Evolutionary conservation across 2,329 filamentous ascomycete genomes (phyloP).

Genomic region (Exserohilum turcica): DNA sequence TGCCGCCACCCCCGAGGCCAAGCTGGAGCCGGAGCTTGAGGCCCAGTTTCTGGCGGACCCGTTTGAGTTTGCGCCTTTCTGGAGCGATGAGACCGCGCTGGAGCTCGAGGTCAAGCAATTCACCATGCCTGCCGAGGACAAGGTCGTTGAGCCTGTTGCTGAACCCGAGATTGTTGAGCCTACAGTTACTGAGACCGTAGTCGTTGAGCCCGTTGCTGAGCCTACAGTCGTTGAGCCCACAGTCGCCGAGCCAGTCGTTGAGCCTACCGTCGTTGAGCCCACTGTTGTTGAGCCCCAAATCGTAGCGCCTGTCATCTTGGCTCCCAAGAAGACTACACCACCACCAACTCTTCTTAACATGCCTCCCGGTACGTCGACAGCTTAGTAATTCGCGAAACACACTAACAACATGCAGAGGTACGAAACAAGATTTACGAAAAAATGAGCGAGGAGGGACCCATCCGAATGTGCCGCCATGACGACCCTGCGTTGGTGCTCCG

Average conservation of each 20-base stretch:
- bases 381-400: background rate
- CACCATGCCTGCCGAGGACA: too few relatives aligned
- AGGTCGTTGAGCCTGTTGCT: too few relatives aligned
- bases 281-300: background rate
- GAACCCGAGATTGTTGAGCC: too few relatives aligned
- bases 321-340: conserved; percentile 8
- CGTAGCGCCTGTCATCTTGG: background rate
- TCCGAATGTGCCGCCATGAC: conserved; percentile 19
- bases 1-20: background rate
- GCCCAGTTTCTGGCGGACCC: background rate
- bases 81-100: background rate
- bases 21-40: background rate
- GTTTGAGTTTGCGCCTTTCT: background rate
- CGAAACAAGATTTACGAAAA: conserved; percentile 17
- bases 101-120: background rate
- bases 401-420: conserved; percentile 14
- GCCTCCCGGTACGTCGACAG: conserved; percentile 10
- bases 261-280: background rate
- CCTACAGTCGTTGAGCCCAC: background rate
- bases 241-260: background rate
- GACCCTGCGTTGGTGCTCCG: conserved; percentile 11
- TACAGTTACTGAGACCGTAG: background rate
- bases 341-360: conserved; percentile 7
- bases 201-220: background rate
- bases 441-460: conserved; percentile 15